Conservation (phyloP, 139 green algal genomes). For the Chlorella vulgaris region DNA sequence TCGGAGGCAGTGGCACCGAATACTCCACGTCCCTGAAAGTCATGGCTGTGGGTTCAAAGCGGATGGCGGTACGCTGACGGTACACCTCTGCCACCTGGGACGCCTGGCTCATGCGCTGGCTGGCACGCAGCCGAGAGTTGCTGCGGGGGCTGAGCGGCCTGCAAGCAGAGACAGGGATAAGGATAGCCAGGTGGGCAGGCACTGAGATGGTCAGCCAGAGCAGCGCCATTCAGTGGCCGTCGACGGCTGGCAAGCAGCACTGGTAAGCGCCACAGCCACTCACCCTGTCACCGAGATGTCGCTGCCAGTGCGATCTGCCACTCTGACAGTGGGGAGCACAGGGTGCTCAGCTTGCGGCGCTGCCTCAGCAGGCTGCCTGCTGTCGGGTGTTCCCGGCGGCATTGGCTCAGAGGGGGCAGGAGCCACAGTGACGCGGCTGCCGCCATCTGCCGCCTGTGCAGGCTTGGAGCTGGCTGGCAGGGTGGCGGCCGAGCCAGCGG, state of each 20-base stretch:
- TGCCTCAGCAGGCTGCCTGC: background rate
- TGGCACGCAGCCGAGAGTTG: conserved; percentile 16
- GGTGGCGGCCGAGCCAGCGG: too few species aligned
- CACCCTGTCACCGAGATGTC: too few species aligned
- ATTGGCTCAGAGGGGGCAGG: too few species aligned
- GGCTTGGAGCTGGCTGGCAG: too few species aligned
- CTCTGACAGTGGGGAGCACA: too few species aligned
- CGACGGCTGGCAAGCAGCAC: too few species aligned
- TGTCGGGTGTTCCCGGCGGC: too few species aligned
- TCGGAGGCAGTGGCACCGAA: conserved; percentile 36
- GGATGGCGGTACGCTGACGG: conserved; percentile 20
- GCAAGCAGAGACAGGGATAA: background rate
- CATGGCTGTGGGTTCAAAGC: conserved; percentile 18
- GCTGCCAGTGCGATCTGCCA: too few species aligned
- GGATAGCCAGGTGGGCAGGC: background rate
- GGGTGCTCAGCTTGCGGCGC: background rate
- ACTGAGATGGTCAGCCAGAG: background rate
- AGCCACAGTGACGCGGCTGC: too few species aligned
- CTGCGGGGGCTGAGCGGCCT: conserved; percentile 16
- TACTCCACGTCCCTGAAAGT: conserved; percentile 57
- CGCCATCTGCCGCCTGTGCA: too few species aligned
- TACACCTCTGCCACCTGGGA: conserved; percentile 11
- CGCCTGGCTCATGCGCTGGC: conserved; percentile 24
- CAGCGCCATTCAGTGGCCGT: too few species aligned
- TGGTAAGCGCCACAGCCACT: too few species aligned